phyloP scores from a whole-genome alignment of 345 rosid species.

The Clarkia xantiana region DNA sequence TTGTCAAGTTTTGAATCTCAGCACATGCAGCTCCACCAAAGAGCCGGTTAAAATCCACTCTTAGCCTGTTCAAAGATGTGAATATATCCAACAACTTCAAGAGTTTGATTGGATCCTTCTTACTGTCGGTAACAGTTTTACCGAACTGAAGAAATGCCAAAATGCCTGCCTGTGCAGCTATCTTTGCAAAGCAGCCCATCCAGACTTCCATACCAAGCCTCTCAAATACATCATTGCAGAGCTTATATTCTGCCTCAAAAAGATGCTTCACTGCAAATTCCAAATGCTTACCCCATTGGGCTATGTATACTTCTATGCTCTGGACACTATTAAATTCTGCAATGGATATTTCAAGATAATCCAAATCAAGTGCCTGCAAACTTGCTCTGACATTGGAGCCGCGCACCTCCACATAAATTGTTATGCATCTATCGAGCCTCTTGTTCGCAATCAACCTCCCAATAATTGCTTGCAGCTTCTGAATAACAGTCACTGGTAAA shows the following conservation, averaged over 20 bases:
- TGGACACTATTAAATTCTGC: conserved; percentile 81
- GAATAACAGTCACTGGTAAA: conserved; percentile 71
- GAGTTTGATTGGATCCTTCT: conserved; percentile 91
- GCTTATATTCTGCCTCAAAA: conserved; percentile 89
- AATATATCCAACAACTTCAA: conserved; percentile 81
- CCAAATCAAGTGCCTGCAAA: conserved; percentile 79
- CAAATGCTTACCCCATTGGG: conserved; percentile 91
- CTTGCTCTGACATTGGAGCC: conserved; percentile 82
- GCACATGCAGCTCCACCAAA: conserved; percentile 92
- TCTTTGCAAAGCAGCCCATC: conserved; percentile 93
- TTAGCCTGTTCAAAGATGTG: conserved; percentile 66
- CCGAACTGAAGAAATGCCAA: conserved; percentile 92
- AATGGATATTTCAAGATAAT: conserved; percentile 80
- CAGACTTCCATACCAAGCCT: conserved; percentile 70
- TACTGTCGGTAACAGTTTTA: conserved; percentile 81
- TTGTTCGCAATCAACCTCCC: conserved; percentile 80
- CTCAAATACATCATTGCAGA: conserved; percentile 92
- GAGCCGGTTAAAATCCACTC: conserved; percentile 85
- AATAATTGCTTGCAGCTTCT: conserved; percentile 79
- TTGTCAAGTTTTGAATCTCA: conserved; percentile 84
- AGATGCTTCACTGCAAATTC: conserved; percentile 98
- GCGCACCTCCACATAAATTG: conserved; percentile 83
- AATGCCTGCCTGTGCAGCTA: conserved; percentile 94
- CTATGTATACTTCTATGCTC: conserved; percentile 74
- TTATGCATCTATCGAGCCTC: conserved; percentile 64